Conservation (phyloP, 1,139 yeast species). For the Saccharomyces hybrid region DNA sequence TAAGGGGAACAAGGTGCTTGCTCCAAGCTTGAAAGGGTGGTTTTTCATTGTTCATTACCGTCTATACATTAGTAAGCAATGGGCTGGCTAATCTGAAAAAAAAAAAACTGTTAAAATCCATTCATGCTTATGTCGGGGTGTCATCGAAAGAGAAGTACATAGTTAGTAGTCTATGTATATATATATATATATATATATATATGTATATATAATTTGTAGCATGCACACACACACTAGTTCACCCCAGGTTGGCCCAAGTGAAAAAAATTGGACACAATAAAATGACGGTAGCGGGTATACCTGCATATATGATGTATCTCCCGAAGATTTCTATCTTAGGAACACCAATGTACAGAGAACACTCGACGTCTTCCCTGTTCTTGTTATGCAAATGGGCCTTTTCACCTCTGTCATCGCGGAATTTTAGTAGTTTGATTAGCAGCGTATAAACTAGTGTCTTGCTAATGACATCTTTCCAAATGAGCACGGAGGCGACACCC, state of each 20-base stretch:
- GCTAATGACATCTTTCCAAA: constrained; percentile 29
- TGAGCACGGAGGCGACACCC: constrained; percentile 24
- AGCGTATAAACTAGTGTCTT: constrained; percentile 23
- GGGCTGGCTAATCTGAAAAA: neutral
- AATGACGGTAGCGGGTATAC: constrained; percentile 25
- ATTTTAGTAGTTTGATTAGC: constrained; percentile 12
- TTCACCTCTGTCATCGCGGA: constrained; percentile 22
- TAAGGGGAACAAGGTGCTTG: neutral
- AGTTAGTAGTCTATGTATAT: neutral
- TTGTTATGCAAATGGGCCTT: constrained; percentile 4
- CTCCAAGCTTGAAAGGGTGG: neutral
- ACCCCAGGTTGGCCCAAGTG: neutral
- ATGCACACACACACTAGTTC: neutral
- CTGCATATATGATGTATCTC: constrained; percentile 29
- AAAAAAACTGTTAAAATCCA: neutral
- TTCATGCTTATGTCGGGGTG: neutral
- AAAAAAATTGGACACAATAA: constrained; percentile 23
- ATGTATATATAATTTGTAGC: neutral
- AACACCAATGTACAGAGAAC: constrained; percentile 22
- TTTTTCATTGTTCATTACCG: neutral
- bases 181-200: neutral
- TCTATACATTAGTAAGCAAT: neutral
- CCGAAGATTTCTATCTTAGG: constrained; percentile 27
- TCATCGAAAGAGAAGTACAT: neutral
- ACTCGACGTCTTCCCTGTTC: constrained; percentile 12